Evolutionary conservation across 352 stramenopile species (phyloP), one percentile per base, ranked within the genome.

Genomic region (Salisapilia sapeloensis): DNA sequence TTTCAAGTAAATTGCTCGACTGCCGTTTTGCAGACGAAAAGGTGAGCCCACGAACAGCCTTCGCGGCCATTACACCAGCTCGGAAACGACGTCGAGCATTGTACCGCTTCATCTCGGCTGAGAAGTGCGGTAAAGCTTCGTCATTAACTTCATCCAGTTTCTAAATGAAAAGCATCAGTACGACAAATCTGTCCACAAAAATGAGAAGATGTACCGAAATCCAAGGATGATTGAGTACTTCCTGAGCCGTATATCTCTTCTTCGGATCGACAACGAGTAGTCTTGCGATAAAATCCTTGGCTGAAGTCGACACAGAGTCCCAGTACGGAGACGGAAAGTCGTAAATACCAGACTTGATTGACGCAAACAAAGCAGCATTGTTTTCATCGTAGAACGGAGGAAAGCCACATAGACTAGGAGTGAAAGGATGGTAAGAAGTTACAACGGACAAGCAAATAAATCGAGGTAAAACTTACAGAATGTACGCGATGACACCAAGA

Each of bases 401-500:
- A 31, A 93, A 95, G 4, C 94, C 94, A 35, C 80, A 96, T 15
- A 87, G 36, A 16, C 49, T 33, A 92, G 38, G 11, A 11, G 7
- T 10, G 3, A 27, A 26, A n/a, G 13, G 34, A 35, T n/a, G n/a
- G n/a, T n/a, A n/a, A n/a, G 18, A 31, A 19, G 10, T 23, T 13
- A n/a, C 18, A 4, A 4, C 15, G n/a, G 4, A 4, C 25, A 4
- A 29, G 1, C 17, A 10, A 16, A 26, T 29, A 38, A 38, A 12
- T 29, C 15, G 3, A 21, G 27, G 11, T 24, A 25, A 31, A 12
- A 44, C 45, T 21, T 31, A 64, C 46, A 93, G 31, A 37, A 93
- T 93, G 69, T 98, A 99, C 2, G 91, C 54, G 57, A 99, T 98
- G 22, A 99, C 90, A 11, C 94, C 94, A 16, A 98, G 62, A 56